These are phyloP conservation scores for Xylariaceae sp. DNA, from an alignment of 2,329 filamentous ascomycete genomes.

Conservation along the genomic window DNA sequence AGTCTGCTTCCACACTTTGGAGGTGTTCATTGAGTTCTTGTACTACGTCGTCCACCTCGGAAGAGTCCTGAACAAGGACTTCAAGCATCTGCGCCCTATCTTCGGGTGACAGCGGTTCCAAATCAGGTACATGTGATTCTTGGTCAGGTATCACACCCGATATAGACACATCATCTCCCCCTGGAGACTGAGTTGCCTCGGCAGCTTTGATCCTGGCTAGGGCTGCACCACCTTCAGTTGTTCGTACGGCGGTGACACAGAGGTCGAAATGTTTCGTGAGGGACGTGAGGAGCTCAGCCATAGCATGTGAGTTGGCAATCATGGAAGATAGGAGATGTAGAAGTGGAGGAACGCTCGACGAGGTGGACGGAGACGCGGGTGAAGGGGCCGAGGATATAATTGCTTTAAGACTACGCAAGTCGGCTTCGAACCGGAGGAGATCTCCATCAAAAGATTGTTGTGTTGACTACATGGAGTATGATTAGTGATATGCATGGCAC, in stretches of 20 bases:
- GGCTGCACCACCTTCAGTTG: conserved; percentile 81
- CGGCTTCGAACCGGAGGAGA: conserved; percentile 75
- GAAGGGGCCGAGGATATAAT: conserved; percentile 55
- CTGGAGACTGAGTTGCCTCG: conserved; percentile 61
- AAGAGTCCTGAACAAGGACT: conserved; percentile 76
- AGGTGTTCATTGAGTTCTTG: conserved; percentile 77
- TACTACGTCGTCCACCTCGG: conserved; percentile 70
- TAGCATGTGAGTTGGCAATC: conserved; percentile 77
- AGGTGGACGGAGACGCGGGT: conserved; percentile 44
- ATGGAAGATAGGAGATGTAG: conserved; percentile 66
- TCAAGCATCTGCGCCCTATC: conserved; percentile 84
- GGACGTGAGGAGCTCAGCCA: conserved; percentile 81
- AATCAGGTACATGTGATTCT: conserved; percentile 55
- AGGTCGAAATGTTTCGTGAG: conserved; percentile 90
- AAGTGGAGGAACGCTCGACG: conserved; percentile 51
- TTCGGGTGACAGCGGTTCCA: conserved; percentile 75
- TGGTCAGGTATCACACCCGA: conserved; percentile 70
- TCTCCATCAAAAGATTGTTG: conserved; percentile 80
- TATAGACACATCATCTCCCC: conserved; percentile 62
- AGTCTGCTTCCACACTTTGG: conserved; percentile 76
- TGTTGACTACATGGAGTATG: conserved; percentile 54
- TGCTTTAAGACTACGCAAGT: conserved; percentile 70
- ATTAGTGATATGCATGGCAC: neutral
- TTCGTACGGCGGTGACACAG: conserved; percentile 88
- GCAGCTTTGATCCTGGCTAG: conserved; percentile 72